These are phyloP conservation scores for Fraxinus dipetala DNA, from an alignment of 305 asterid genomes.

Conservation along the genomic window DNA sequence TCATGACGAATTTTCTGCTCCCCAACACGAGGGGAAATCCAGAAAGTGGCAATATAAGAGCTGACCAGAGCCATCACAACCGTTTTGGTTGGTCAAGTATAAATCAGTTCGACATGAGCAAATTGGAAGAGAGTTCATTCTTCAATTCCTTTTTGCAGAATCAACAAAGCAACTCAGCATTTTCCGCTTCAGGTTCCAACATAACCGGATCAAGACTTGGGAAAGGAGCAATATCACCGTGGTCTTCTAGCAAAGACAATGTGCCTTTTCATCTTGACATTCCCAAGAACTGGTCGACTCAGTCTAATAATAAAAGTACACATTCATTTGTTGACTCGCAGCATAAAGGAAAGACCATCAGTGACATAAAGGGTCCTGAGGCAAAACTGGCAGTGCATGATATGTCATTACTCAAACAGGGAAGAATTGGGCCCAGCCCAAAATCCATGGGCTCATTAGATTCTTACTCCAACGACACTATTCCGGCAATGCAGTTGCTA, in stretches of 20 bases:
- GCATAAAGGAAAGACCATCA: slow-evolving; percentile 48
- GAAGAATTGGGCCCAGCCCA: slow-evolving; percentile 20
- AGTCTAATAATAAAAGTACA: slow-evolving; percentile 22
- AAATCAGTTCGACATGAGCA: slow-evolving; percentile 20
- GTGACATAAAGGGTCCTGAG: slow-evolving; percentile 44
- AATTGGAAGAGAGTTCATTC: slow-evolving; percentile 27
- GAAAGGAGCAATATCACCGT: slow-evolving; percentile 28
- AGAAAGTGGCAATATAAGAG: slow-evolving; percentile 24
- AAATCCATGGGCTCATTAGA: slow-evolving; percentile 40
- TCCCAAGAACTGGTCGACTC: slow-evolving; percentile 33
- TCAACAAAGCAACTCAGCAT: slow-evolving; percentile 35
- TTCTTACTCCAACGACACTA: slow-evolving; percentile 54
- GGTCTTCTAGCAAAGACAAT: slow-evolving; percentile 37
- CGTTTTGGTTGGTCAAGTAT: slow-evolving; percentile 26
- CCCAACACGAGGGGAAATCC: slow-evolving; percentile 21
- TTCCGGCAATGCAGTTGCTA: slow-evolving; percentile 80
- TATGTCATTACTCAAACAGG: slow-evolving; percentile 30
- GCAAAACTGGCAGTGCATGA: slow-evolving; percentile 28
- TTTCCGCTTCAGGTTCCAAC: slow-evolving; percentile 30
- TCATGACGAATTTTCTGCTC: slow-evolving; percentile 23
- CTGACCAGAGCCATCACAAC: slow-evolving; percentile 15
- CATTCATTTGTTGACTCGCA: slow-evolving; percentile 30
- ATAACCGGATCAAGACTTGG: slow-evolving; percentile 23
- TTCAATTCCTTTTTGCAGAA: slow-evolving; percentile 33
- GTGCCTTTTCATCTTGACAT: slow-evolving; percentile 26